Conservation (phyloP, 164 flowering plant genomes). For the Berberis vulgaris region DNA sequence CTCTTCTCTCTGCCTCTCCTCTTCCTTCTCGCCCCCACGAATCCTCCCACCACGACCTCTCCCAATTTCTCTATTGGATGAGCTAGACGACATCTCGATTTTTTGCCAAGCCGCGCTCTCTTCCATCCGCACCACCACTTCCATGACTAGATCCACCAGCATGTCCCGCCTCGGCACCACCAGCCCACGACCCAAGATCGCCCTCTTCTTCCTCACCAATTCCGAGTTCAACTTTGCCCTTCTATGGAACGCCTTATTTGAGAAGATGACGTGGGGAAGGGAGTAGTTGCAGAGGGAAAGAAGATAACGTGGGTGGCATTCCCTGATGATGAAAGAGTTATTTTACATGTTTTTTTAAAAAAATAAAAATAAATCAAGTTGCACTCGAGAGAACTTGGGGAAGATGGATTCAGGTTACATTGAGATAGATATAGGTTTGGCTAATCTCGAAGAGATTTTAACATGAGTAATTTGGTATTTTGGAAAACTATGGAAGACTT, state of each 20-base stretch:
- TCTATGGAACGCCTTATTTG: constrained; percentile 73
- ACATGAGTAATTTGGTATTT: too few species aligned
- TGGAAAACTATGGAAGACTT: too few species aligned
- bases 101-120: constrained; percentile 50
- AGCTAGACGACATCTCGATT: constrained; percentile 66
- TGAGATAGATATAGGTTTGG: too few species aligned
- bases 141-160: constrained; percentile 4
- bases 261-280: neutral
- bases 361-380: too few species aligned
- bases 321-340: too few species aligned
- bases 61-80: constrained; percentile 54
- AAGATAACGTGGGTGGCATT: too few species aligned
- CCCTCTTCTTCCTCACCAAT: constrained; percentile 84
- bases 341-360: too few species aligned
- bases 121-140: constrained; percentile 7
- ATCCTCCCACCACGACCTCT: constrained; percentile 39
- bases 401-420: too few species aligned
- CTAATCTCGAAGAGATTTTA: too few species aligned
- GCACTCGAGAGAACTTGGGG: too few species aligned
- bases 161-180: constrained; percentile 27
- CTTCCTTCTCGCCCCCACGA: constrained; percentile 41
- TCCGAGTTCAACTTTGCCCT: constrained; percentile 68
- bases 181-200: constrained; percentile 51
- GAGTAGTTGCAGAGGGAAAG: too few species aligned
- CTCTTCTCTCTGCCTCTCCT: constrained; percentile 51